phyloP scores from a whole-genome alignment of 768 basidiomycete genomes.

The Artomyces pyxidatus region DNA sequence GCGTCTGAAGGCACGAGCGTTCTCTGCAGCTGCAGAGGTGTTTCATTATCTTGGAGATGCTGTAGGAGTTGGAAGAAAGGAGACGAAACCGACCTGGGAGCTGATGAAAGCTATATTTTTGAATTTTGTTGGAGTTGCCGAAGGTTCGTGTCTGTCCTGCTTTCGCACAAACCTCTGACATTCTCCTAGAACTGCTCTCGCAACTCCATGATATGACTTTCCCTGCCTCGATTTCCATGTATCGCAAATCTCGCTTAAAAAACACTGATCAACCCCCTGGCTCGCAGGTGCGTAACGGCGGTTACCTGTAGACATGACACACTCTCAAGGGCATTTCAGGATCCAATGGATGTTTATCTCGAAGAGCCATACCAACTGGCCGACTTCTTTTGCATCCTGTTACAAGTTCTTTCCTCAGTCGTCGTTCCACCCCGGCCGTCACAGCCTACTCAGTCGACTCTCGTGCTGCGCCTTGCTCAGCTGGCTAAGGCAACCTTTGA shows the following conservation, averaged over 20 bases:
- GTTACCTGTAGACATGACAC: too few relatives aligned
- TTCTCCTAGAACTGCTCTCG: not conserved
- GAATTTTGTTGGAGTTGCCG: conserved; percentile 33
- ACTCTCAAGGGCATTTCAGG: too few relatives aligned
- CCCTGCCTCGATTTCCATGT: not conserved
- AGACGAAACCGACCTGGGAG: conserved; percentile 32
- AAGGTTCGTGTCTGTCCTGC: conserved; percentile 28
- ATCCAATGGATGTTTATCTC: too few relatives aligned
- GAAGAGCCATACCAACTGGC: too few relatives aligned
- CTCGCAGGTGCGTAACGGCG: too few relatives aligned
- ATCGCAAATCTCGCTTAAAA: not conserved
- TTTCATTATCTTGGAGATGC: conserved; percentile 40
- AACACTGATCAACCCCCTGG: too few relatives aligned
- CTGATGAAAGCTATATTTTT: conserved; percentile 24
- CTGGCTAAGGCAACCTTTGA: too few relatives aligned
- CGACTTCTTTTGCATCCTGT: too few relatives aligned
- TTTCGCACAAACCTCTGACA: not conserved
- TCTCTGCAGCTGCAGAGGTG: conserved; percentile 35
- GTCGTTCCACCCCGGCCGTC: too few relatives aligned
- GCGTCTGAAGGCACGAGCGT: conserved; percentile 39
- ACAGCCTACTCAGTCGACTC: too few relatives aligned
- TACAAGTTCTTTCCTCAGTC: too few relatives aligned
- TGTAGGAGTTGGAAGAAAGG: conserved; percentile 22
- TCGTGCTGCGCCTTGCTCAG: too few relatives aligned
- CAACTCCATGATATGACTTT: not conserved